Evolutionary conservation across 257 asterid genomes (phyloP).

Genomic region (Solanum sejunctum): DNA sequence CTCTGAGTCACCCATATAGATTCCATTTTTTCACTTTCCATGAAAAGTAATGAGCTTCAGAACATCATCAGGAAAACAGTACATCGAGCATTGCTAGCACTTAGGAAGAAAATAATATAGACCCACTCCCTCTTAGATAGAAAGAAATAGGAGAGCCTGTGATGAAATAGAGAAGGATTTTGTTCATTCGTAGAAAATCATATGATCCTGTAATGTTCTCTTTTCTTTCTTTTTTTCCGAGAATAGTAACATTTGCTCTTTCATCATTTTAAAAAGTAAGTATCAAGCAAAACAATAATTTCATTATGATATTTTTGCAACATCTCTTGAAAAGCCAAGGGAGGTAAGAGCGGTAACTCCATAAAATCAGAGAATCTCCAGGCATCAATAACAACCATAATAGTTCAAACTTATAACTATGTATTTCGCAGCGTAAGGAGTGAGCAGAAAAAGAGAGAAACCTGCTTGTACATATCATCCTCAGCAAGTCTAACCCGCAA

Average conservation of each 20-base stretch:
- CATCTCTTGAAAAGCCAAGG: background rate
- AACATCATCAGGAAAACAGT: background rate
- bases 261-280: background rate
- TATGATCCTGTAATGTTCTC: background rate
- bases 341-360: background rate
- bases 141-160: background rate
- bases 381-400: background rate
- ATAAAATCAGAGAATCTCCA: background rate
- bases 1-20: background rate
- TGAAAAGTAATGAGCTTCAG: background rate
- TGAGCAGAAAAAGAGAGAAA: conserved; percentile 11
- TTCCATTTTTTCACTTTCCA: background rate
- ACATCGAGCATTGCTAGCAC: background rate
- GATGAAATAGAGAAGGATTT: background rate
- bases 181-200: background rate
- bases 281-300: background rate
- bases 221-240: background rate
- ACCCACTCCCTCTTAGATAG: background rate
- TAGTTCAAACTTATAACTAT: background rate
- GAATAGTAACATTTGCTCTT: background rate
- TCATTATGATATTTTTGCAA: background rate
- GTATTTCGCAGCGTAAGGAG: background rate
- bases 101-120: background rate
- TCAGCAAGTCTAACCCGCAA: conserved; percentile 35
- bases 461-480: conserved; percentile 62